Evolutionary conservation across 2,329 filamentous ascomycete species (phyloP).

Genomic region (Thyridium curvatum): DNA sequence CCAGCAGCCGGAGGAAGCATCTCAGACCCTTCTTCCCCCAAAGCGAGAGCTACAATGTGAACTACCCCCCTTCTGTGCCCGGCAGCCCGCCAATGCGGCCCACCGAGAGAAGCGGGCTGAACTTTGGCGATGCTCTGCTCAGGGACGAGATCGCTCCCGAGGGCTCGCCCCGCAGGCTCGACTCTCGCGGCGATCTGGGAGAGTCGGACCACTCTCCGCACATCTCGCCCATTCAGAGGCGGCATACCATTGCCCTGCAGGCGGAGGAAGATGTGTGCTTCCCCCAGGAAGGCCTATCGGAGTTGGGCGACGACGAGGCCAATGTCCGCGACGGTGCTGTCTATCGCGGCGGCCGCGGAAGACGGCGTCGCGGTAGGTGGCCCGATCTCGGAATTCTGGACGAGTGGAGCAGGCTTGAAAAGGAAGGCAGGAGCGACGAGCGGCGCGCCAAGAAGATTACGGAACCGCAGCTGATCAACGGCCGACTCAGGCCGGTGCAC

Average conservation of each 20-base stretch:
- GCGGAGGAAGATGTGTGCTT: slow-evolving; percentile 88
- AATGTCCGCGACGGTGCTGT: slow-evolving; percentile 32
- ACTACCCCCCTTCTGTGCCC: slow-evolving; percentile 63
- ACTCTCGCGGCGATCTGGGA: slow-evolving; percentile 7
- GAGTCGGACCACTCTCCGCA: slow-evolving; percentile 20
- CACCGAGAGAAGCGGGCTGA: slow-evolving; percentile 44
- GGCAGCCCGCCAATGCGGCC: slow-evolving; percentile 51
- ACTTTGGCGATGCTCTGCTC: slow-evolving; percentile 65
- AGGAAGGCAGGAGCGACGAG: slow-evolving; percentile 77
- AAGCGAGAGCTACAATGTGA: slow-evolving; percentile 53
- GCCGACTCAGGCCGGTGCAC: slow-evolving; percentile 74
- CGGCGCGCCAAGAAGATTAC: slow-evolving; percentile 85
- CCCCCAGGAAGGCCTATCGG: slow-evolving; percentile 71
- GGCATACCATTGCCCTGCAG: slow-evolving; percentile 54
- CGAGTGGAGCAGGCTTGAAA: slow-evolving; percentile 86
- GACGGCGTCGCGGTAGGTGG: slow-evolving; percentile 69
- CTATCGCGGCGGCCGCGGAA: slow-evolving; percentile 17
- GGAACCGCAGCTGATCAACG: slow-evolving; percentile 88
- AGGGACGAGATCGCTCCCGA: slow-evolving; percentile 48
- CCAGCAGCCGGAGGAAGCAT: slow-evolving; percentile 38
- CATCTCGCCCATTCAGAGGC: slow-evolving; percentile 33
- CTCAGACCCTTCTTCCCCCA: slow-evolving; percentile 17
- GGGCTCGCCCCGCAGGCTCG: slow-evolving; percentile 2
- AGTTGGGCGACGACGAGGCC: slow-evolving; percentile 72
- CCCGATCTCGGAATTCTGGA: slow-evolving; percentile 80